These are phyloP conservation scores for Cyclocybe aegerita DNA, from an alignment of 768 basidiomycete species.

Conservation along the genomic window DNA sequence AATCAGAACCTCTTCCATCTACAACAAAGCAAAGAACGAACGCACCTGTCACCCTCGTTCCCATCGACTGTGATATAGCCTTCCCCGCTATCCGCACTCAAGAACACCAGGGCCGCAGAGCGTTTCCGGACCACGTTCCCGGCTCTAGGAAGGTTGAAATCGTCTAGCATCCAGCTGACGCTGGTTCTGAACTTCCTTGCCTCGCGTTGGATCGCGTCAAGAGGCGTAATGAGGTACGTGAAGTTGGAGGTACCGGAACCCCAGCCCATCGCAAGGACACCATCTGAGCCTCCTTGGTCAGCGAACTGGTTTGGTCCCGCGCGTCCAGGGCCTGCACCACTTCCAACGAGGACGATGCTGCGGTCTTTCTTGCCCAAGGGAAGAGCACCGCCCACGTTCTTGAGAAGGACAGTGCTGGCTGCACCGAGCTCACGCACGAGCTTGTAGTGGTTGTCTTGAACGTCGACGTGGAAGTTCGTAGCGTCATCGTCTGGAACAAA, in stretches of 20 bases:
- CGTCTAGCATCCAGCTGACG: slow-evolving; percentile 67
- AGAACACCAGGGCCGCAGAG: slow-evolving; percentile 77
- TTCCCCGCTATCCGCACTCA: slow-evolving; percentile 85
- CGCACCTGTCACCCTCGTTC: slow-evolving; percentile 70
- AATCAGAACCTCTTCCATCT: not conserved
- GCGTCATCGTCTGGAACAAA: slow-evolving; percentile 49
- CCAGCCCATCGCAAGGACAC: slow-evolving; percentile 91
- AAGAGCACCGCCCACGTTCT: slow-evolving; percentile 60
- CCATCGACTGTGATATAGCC: slow-evolving; percentile 79
- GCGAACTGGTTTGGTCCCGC: slow-evolving; percentile 71
- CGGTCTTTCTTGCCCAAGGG: slow-evolving; percentile 46
- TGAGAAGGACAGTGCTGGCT: slow-evolving; percentile 73
- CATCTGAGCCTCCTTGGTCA: slow-evolving; percentile 58
- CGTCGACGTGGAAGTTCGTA: slow-evolving; percentile 63
- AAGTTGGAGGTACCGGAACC: slow-evolving; percentile 81
- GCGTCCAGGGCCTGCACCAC: slow-evolving; percentile 60
- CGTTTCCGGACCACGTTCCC: slow-evolving; percentile 45
- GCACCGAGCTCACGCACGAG: slow-evolving; percentile 76
- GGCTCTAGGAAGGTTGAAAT: slow-evolving; percentile 60
- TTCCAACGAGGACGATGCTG: slow-evolving; percentile 62
- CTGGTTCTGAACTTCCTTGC: slow-evolving; percentile 66
- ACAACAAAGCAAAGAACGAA: not conserved
- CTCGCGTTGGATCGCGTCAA: slow-evolving; percentile 76
- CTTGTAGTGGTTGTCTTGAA: slow-evolving; percentile 65
- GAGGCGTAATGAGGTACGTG: slow-evolving; percentile 81